phyloP scores from a whole-genome alignment of 495 filamentous ascomycete species.

The Friedmanniomyces endolithicus region DNA sequence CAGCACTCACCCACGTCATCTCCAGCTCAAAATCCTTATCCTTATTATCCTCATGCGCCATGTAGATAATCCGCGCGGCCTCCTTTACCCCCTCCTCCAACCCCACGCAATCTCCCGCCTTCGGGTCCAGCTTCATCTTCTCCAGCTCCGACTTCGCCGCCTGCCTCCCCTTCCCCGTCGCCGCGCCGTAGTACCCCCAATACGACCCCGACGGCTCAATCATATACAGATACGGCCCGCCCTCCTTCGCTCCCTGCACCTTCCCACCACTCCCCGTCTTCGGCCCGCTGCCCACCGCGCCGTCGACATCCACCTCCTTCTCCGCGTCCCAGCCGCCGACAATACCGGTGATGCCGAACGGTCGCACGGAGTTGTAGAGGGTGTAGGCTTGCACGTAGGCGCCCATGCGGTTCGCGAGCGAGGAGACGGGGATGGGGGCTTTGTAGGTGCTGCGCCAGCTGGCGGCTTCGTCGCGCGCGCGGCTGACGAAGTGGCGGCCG shows the following conservation, averaged over 20 bases:
- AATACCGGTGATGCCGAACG: slow-evolving; percentile 92
- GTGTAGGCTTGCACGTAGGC: slow-evolving; percentile 95
- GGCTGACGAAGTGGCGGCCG: slow-evolving; percentile 85
- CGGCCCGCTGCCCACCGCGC: slow-evolving; percentile 72
- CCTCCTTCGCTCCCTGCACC: slow-evolving; percentile 57
- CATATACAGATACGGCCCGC: slow-evolving; percentile 93
- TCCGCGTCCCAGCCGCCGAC: slow-evolving; percentile 86
- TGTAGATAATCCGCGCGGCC: slow-evolving; percentile 89
- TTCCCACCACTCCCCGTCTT: slow-evolving; percentile 68
- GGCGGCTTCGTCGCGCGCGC: slow-evolving; percentile 84
- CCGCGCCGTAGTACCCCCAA: slow-evolving; percentile 98
- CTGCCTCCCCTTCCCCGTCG: slow-evolving; percentile 91
- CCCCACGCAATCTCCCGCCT: slow-evolving; percentile 43
- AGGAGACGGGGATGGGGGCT: slow-evolving; percentile 71
- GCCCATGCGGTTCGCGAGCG: slow-evolving; percentile 81
- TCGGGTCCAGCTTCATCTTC: slow-evolving; percentile 79
- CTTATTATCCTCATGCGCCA: slow-evolving; percentile 91
- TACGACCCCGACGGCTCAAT: slow-evolving; percentile 93
- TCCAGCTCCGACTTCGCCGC: slow-evolving; percentile 94
- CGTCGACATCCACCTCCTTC: slow-evolving; percentile 66
- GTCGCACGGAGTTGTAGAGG: slow-evolving; percentile 86
- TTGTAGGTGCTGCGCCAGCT: slow-evolving; percentile 83
- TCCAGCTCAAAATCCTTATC: slow-evolving; percentile 99
- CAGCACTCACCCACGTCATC: slow-evolving; percentile 90
- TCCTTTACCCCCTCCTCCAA: slow-evolving; percentile 85